Percentiles rank a stretch among this genome's conserved stretches.
phyloP scores from a whole-genome alignment of 495 filamentous ascomycete species.

The Lophium mytilinum region DNA sequence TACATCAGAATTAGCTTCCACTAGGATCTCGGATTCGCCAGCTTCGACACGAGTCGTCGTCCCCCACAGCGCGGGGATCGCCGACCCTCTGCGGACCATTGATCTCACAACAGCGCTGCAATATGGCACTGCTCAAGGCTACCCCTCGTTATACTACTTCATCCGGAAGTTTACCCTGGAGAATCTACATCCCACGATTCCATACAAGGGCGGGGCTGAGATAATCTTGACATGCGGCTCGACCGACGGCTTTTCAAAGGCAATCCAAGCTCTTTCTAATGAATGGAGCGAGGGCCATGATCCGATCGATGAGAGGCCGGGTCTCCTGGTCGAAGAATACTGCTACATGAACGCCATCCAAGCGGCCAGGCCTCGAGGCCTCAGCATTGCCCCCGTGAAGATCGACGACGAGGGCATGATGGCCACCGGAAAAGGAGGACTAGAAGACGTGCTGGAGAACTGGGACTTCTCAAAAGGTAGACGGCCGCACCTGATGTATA shows the following conservation, averaged over 20 bases:
- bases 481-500: constrained; percentile 80
- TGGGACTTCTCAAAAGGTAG: constrained; percentile 70
- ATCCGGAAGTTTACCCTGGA: constrained; percentile 68
- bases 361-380: constrained; percentile 56
- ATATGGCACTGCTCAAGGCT: constrained; percentile 72
- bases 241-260: constrained; percentile 79
- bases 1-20: constrained; percentile 18
- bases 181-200: constrained; percentile 70
- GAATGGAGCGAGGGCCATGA: constrained; percentile 62
- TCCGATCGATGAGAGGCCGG: constrained; percentile 57
- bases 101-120: constrained; percentile 78
- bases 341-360: constrained; percentile 67
- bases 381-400: constrained; percentile 61
- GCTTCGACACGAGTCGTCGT: constrained; percentile 52
- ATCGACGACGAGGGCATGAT: constrained; percentile 76
- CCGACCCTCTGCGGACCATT: constrained; percentile 55
- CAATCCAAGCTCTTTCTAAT: constrained; percentile 62
- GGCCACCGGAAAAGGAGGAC: constrained; percentile 54
- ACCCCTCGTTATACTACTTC: constrained; percentile 65
- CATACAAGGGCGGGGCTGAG: constrained; percentile 68
- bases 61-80: constrained; percentile 52
- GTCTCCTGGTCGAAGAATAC: constrained; percentile 68
- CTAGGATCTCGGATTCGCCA: constrained; percentile 24
- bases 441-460: constrained; percentile 68
- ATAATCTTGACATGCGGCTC: constrained; percentile 68